Evolutionary conservation across 768 basidiomycete genomes (phyloP).

Genomic region (Tremella yokohamensis): DNA sequence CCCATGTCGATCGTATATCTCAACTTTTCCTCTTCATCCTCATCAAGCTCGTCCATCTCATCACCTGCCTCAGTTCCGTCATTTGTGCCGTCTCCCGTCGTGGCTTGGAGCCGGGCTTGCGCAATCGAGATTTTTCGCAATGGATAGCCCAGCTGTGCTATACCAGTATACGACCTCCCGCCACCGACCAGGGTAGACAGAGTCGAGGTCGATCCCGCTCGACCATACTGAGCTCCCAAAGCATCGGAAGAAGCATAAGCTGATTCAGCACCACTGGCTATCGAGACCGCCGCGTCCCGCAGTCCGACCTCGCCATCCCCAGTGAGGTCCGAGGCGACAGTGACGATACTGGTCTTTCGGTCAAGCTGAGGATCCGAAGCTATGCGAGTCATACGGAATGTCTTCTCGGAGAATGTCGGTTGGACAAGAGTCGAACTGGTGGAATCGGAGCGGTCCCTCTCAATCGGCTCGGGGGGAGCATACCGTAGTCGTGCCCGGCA

Average conservation of each 20-base stretch:
- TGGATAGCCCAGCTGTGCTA: not conserved
- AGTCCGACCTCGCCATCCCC: too few relatives aligned
- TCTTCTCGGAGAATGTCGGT: slow-evolving; percentile 1
- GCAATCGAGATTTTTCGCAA: not conserved
- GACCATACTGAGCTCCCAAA: not conserved
- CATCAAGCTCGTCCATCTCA: slow-evolving; percentile 2
- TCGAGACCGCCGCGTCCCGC: not conserved
- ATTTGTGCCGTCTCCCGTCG: not conserved
- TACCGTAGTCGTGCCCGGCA: not conserved
- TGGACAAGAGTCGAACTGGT: not conserved
- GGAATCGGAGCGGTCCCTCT: not conserved
- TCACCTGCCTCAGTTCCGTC: not conserved
- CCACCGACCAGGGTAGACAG: not conserved
- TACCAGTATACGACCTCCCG: not conserved
- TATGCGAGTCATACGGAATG: not conserved
- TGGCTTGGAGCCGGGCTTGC: not conserved
- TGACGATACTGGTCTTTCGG: not conserved
- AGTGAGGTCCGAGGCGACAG: not conserved
- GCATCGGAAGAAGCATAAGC: not conserved
- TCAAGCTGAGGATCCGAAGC: not conserved
- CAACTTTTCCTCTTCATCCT: not conserved
- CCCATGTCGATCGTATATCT: not conserved
- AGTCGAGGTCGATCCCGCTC: not conserved
- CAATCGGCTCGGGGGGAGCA: not conserved
- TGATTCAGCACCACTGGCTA: not conserved